phyloP scores from a whole-genome alignment of 768 basidiomycete species.

The Boletus vinaceobasis region DNA sequence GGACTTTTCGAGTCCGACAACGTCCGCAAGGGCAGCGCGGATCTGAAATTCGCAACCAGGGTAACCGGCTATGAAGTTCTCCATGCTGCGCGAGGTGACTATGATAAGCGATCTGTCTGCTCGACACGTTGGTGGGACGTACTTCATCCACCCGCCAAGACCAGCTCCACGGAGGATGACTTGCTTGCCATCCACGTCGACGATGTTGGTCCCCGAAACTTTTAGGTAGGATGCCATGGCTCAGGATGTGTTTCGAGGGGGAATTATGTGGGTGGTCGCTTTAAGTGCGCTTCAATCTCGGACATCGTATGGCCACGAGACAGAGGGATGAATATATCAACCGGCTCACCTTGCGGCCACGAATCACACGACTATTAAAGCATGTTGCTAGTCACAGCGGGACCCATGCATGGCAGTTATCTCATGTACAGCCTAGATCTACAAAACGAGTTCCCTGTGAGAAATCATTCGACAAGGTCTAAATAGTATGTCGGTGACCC shows the following conservation, averaged over 20 bases:
- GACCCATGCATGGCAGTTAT: neutral
- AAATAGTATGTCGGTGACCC: slow-evolving; percentile 20
- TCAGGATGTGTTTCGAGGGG: neutral
- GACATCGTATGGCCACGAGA: neutral
- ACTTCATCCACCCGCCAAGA: slow-evolving; percentile 88
- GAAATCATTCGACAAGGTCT: slow-evolving; percentile 10
- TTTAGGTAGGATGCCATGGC: slow-evolving; percentile 43
- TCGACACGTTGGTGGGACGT: slow-evolving; percentile 32
- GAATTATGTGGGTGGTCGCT: neutral
- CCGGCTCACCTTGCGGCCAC: slow-evolving; percentile 9
- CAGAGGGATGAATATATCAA: neutral
- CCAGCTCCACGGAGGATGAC: slow-evolving; percentile 69
- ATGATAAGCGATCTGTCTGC: neutral
- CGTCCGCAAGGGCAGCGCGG: slow-evolving; percentile 61
- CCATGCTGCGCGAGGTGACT: slow-evolving; percentile 49
- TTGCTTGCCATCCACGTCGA: slow-evolving; percentile 54
- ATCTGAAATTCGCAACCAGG: slow-evolving; percentile 82
- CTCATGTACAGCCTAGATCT: slow-evolving; percentile 16
- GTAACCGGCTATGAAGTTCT: slow-evolving; percentile 76
- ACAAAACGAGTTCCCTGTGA: slow-evolving; percentile 18
- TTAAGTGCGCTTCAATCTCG: slow-evolving; percentile 1
- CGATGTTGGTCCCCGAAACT: slow-evolving; percentile 57
- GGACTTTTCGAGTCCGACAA: slow-evolving; percentile 64
- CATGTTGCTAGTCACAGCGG: neutral
- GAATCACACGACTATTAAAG: neutral